Evolutionary conservation across 495 filamentous ascomycete genomes (phyloP).

Genomic region (Immersiella caudata): DNA sequence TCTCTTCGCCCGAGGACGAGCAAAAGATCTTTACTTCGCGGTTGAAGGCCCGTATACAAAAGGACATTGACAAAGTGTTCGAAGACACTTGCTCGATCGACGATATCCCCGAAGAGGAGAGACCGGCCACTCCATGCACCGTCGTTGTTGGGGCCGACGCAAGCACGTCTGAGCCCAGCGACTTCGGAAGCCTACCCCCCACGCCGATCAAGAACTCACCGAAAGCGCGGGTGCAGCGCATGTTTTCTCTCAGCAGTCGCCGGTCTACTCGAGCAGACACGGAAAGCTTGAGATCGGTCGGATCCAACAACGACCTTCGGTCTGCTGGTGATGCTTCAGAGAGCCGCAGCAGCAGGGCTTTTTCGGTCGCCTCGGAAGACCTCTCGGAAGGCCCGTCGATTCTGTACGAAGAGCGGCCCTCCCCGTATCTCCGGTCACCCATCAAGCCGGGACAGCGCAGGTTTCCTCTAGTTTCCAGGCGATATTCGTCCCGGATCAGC

Average conservation of each 20-base stretch:
- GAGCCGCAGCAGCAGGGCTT: slow-evolving; percentile 10
- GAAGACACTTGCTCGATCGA: slow-evolving; percentile 50
- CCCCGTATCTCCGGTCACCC: slow-evolving; percentile 8
- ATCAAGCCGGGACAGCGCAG: slow-evolving; percentile 23
- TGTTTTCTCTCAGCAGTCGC: slow-evolving; percentile 16
- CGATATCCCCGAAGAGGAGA: slow-evolving; percentile 38
- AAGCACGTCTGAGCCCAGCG: slow-evolving; percentile 16
- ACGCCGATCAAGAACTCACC: slow-evolving; percentile 10
- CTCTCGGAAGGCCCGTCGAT: neutral
- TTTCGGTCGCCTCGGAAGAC: slow-evolving; percentile 18
- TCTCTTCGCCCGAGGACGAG: slow-evolving; percentile 29
- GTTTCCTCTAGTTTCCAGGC: slow-evolving; percentile 26
- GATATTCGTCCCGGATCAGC: slow-evolving; percentile 24
- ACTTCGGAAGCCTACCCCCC: neutral
- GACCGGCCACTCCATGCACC: slow-evolving; percentile 6
- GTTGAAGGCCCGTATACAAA: slow-evolving; percentile 43
- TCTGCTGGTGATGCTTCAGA: slow-evolving; percentile 6
- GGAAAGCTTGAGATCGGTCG: neutral
- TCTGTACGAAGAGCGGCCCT: neutral
- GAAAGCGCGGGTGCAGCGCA: slow-evolving; percentile 5
- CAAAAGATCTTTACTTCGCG: slow-evolving; percentile 32
- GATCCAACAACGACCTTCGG: slow-evolving; percentile 17
- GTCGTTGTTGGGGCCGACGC: slow-evolving; percentile 18
- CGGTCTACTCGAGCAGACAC: neutral
- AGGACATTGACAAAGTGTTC: slow-evolving; percentile 49